phyloP scores from a whole-genome alignment of 2,329 filamentous ascomycete species.

The Sporothrix protearum region DNA sequence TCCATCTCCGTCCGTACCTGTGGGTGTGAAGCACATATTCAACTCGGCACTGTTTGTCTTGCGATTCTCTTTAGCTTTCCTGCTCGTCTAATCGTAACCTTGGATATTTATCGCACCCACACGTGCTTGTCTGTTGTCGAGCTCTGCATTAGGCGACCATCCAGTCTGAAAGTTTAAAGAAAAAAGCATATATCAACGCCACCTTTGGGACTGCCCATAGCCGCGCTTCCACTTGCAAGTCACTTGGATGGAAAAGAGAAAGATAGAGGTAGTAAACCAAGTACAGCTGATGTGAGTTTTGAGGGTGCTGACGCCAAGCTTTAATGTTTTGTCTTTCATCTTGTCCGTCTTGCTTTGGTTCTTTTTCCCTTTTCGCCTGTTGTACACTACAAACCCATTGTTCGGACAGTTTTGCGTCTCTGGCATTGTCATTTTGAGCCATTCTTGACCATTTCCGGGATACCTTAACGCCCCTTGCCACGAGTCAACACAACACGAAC shows the following conservation, averaged over 20 bases:
- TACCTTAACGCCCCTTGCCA: neutral
- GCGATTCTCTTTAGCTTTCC: neutral
- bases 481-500: slow-evolving; percentile 2
- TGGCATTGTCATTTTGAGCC: neutral
- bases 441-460: neutral
- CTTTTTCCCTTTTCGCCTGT: neutral
- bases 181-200: neutral
- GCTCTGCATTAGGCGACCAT: neutral
- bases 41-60: neutral
- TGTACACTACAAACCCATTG: neutral
- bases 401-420: neutral
- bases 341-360: neutral
- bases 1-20: too few species aligned
- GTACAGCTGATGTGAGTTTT: neutral
- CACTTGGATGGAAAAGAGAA: neutral
- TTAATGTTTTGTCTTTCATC: neutral
- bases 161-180: neutral
- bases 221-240: neutral
- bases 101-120: neutral
- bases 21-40: neutral
- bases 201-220: neutral
- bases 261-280: slow-evolving; percentile 1
- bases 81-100: neutral
- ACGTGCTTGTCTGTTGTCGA: neutral
- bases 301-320: neutral